Percentiles rank a stretch among this genome's conserved stretches.
These are phyloP conservation scores for Lactarius vividus DNA, from an alignment of 768 basidiomycete species.

Conservation along the genomic window DNA sequence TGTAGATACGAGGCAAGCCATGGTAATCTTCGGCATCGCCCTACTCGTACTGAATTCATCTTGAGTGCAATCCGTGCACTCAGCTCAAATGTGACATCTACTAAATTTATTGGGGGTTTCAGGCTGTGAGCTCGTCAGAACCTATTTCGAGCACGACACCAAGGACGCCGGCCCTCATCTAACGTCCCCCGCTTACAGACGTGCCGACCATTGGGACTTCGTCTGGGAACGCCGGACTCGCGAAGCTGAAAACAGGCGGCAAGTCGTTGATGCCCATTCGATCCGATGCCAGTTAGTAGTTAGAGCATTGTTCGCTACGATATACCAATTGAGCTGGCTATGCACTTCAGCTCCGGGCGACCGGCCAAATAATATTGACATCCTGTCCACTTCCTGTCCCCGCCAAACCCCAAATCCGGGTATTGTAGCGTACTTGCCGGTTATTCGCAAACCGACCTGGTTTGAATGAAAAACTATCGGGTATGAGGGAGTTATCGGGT, in stretches of 20 bases:
- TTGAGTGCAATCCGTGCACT: constrained; percentile 37
- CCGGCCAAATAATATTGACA: too few species aligned
- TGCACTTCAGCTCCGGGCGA: too few species aligned
- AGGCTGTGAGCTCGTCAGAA: neutral
- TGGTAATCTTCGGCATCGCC: constrained; percentile 34
- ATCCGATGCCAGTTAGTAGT: too few species aligned
- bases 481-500: neutral
- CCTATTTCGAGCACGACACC: neutral
- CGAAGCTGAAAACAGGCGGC: too few species aligned
- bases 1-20: neutral
- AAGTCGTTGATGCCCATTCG: too few species aligned
- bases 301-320: too few species aligned
- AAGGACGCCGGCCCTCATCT: too few species aligned
- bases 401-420: too few species aligned
- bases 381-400: too few species aligned
- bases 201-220: neutral
- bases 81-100: constrained; percentile 39
- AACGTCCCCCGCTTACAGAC: neutral
- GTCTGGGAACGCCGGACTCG: neutral
- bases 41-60: constrained; percentile 44
- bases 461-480: neutral
- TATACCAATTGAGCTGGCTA: too few species aligned
- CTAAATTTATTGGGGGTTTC: constrained; percentile 8
- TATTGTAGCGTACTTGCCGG: neutral
- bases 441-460: neutral